Evolutionary conservation across 495 filamentous ascomycete genomes (phyloP).

Genomic region (Recurvomyces mirabilis): DNA sequence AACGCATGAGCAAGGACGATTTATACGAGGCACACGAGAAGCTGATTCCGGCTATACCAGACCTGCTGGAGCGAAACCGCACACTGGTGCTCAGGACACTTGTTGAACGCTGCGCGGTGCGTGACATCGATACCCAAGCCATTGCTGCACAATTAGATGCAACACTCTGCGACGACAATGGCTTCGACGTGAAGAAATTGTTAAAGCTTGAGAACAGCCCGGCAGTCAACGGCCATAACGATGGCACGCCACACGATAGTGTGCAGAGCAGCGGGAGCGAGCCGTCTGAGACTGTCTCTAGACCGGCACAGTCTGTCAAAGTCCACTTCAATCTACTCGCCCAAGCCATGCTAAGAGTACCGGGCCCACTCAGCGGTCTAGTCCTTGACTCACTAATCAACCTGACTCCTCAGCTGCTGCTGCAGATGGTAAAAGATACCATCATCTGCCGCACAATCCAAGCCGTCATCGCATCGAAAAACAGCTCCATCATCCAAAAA

Average conservation of each 20-base stretch:
- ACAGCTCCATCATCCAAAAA: constrained; percentile 46
- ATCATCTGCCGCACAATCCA: constrained; percentile 62
- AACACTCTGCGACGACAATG: constrained; percentile 39
- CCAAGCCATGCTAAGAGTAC: constrained; percentile 51
- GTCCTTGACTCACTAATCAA: constrained; percentile 44
- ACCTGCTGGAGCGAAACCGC: constrained; percentile 59
- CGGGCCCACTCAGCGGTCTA: constrained; percentile 45
- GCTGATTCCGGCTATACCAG: constrained; percentile 56
- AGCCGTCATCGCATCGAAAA: constrained; percentile 48
- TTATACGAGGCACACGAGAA: constrained; percentile 55
- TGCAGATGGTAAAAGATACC: constrained; percentile 45
- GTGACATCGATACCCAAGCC: constrained; percentile 47
- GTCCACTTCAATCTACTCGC: constrained; percentile 54
- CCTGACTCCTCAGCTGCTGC: constrained; percentile 31
- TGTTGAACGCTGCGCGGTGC: constrained; percentile 69
- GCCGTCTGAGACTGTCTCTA: constrained; percentile 3
- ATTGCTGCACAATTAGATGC: constrained; percentile 50
- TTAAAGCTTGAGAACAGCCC: constrained; percentile 31
- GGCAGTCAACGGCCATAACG: constrained; percentile 19
- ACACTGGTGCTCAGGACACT: constrained; percentile 67
- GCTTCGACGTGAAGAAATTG: constrained; percentile 37
- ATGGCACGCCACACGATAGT: constrained; percentile 5
- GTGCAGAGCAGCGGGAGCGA: constrained; percentile 1
- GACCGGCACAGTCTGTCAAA: constrained; percentile 34
- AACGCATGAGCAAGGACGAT: constrained; percentile 74